Base-by-base conservation (phyloP, 73 alveolate species). In the Uronychia setigera region DNA sequence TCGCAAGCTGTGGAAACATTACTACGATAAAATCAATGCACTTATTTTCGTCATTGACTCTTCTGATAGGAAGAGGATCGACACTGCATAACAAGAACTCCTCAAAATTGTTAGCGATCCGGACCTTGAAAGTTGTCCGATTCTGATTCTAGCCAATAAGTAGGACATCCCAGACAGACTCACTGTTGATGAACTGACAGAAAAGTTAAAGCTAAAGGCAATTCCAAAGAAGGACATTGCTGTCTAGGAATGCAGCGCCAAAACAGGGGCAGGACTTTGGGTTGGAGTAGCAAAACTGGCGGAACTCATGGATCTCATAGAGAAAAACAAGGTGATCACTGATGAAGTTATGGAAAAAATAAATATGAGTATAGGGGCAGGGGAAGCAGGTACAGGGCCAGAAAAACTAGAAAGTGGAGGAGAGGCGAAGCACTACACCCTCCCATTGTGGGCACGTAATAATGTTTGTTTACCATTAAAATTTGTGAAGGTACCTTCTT, bases 1-100 rank as follows among this genome's bases (percentile, higher is more conserved):
- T 81, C 95, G 99, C 82, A 95, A 95, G 31, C 95, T 98, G 81
- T 98, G 99, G 99, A 97, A 98, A 86, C 99, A 99, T 95, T 99
- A 98, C 87, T 98, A 96, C 87, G 97, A 94, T 83, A 95, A 98
- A 82, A 98, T 98, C n/a, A 93, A 97, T 79, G 98, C 96, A 1
- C 78, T 93, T 58, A 90, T 93, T 0, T 91, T 94, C 79, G 98
- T 94, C 33, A 89, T 94, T 33, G 98, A 94, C 87, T 87, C 94
- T 60, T 80, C 93, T 31, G 98, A 94, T 80, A 57, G 76, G 79
- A 94, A 83, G 34, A 67, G 95, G 30, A 78, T 94, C 60, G 90
- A 88, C 35, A 33, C 80, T 26, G 96, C 93, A 0, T 76, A 87
- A 60, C 91, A 94, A 46, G 96, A 94, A 78, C 83, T 94, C 76